These are phyloP conservation scores for Ascochyta clinopodiicola DNA, from an alignment of 2,329 filamentous ascomycete genomes.

Conservation along the genomic window DNA sequence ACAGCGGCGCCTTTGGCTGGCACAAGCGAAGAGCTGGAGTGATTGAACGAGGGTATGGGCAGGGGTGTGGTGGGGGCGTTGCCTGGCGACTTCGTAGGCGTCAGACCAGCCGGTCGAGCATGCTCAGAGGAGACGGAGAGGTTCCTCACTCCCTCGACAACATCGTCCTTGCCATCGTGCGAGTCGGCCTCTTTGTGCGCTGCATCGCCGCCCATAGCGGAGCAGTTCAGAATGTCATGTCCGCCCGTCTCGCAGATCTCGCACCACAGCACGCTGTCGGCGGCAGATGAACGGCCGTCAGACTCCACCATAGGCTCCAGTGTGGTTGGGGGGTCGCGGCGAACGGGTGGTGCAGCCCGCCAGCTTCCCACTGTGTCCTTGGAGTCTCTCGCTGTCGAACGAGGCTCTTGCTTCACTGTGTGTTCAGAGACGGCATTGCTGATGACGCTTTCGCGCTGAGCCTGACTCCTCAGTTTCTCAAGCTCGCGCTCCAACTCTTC, in stretches of 20 bases:
- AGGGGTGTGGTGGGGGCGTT: conserved; percentile 45
- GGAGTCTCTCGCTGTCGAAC: conserved; percentile 69
- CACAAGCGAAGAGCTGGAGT: conserved; percentile 39
- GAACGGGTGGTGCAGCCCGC: conserved; percentile 48
- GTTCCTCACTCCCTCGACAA: conserved; percentile 41
- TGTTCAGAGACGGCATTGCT: conserved; percentile 59
- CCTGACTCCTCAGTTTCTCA: conserved; percentile 60
- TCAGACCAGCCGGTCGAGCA: conserved; percentile 36
- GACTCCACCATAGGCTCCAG: conserved; percentile 75
- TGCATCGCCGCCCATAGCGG: conserved; percentile 75
- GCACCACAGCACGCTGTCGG: conserved; percentile 80
- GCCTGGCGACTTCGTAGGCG: conserved; percentile 43
- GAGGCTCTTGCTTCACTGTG: conserved; percentile 56
- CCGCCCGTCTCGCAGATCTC: conserved; percentile 93
- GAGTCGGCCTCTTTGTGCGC: conserved; percentile 29
- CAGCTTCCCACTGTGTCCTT: conserved; percentile 69
- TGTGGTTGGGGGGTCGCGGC: conserved; percentile 50
- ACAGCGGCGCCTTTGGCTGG: conserved; percentile 43
- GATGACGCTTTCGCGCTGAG: conserved; percentile 61
- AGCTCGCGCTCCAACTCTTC: conserved; percentile 87
- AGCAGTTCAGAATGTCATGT: conserved; percentile 93
- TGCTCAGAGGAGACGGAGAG: conserved; percentile 44
- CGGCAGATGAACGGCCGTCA: conserved; percentile 65
- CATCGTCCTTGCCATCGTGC: conserved; percentile 38
- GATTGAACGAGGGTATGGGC: conserved; percentile 42